phyloP scores from a whole-genome alignment of 1,139 yeast species.

The Geotrichum aggregatum region DNA sequence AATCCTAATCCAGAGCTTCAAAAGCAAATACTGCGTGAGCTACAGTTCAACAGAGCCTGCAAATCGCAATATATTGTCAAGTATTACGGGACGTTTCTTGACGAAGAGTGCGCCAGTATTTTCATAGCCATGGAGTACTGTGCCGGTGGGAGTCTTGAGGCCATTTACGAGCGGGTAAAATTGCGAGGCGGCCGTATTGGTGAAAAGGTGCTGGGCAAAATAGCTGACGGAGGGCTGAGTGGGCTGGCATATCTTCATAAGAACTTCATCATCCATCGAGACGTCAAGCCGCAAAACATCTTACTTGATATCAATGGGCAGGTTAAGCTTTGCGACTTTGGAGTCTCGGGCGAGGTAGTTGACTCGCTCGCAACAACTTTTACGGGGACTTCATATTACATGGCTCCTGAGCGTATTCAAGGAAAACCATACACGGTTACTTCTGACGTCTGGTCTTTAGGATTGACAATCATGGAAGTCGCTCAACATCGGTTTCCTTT shows the following conservation, averaged over 20 bases:
- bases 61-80: conserved; percentile 79
- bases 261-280: conserved; percentile 85
- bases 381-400: conserved; percentile 93
- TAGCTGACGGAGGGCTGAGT: conserved; percentile 76
- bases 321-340: conserved; percentile 92
- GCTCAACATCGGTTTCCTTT: conserved; percentile 86
- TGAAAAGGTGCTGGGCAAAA: conserved; percentile 84
- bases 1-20: conserved; percentile 79
- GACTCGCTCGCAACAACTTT: conserved; percentile 92
- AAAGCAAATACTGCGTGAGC: conserved; percentile 79
- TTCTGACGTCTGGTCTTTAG: conserved; percentile 94
- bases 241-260: conserved; percentile 87
- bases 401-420: conserved; percentile 97
- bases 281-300: conserved; percentile 85
- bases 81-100: conserved; percentile 86
- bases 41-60: conserved; percentile 81
- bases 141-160: conserved; percentile 88
- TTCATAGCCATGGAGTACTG: conserved; percentile 94
- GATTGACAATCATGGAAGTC: conserved; percentile 84
- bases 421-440: conserved; percentile 94
- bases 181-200: conserved; percentile 77
- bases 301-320: conserved; percentile 69
- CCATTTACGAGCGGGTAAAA: conserved; percentile 69
- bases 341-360: conserved; percentile 97
- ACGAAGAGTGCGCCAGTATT: conserved; percentile 71